A percentile compares a stretch with the other conserved stretches of the same genome.
Conservation (phyloP, 257 asterid species). For the Rauvolfia tetraphylla region DNA sequence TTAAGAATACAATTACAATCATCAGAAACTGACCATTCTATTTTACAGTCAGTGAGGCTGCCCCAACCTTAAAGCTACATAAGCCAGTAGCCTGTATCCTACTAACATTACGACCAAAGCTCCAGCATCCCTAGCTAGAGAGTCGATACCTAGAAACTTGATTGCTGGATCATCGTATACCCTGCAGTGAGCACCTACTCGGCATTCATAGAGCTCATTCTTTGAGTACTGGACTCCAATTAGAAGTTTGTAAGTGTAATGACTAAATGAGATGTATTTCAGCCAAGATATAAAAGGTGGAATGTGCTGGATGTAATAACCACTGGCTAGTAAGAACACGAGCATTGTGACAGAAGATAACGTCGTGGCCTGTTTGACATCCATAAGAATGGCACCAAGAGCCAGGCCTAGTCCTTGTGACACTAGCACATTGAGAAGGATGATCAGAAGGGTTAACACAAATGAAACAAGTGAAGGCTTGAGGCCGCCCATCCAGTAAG, state of each 20-base stretch:
- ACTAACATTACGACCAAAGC: conserved; percentile 69
- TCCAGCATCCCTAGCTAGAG: conserved; percentile 49
- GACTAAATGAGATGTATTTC: conserved; percentile 69
- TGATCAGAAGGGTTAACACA: conserved; percentile 43
- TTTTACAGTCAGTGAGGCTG: conserved; percentile 35
- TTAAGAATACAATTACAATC: conserved; percentile 1
- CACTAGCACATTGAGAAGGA: conserved; percentile 68
- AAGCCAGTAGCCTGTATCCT: conserved; percentile 72
- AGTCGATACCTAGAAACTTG: conserved; percentile 50
- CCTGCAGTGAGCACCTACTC: conserved; percentile 39
- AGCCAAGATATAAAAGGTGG: conserved; percentile 64
- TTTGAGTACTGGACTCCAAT: conserved; percentile 62
- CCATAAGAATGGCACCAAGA: conserved; percentile 80
- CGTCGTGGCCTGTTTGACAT: conserved; percentile 63
- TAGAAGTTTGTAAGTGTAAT: conserved; percentile 63
- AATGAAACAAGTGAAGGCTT: conserved; percentile 55
- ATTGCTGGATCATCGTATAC: conserved; percentile 61
- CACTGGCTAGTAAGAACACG: conserved; percentile 64
- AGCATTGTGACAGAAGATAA: conserved; percentile 70
- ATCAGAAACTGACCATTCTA: neutral
- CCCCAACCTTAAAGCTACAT: conserved; percentile 63
- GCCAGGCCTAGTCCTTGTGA: conserved; percentile 88
- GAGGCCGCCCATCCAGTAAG: conserved; percentile 91
- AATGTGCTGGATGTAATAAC: conserved; percentile 77
- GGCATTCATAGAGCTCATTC: conserved; percentile 57